phyloP scores from a whole-genome alignment of 2,329 filamentous ascomycete genomes.

The Scedosporium dehoogii region DNA sequence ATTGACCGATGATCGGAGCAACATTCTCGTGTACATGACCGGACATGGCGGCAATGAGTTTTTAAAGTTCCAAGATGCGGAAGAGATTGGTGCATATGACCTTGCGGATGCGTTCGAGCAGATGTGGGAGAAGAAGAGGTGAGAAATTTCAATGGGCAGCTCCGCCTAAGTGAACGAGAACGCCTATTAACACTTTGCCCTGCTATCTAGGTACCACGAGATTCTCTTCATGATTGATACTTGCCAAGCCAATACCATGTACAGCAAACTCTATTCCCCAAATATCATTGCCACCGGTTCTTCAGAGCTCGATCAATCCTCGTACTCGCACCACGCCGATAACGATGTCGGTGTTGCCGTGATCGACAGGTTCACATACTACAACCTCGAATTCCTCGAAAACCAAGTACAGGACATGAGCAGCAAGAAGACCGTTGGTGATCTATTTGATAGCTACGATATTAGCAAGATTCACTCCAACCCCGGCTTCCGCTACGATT shows the following conservation, averaged over 20 bases:
- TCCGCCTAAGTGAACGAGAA: too few relatives aligned
- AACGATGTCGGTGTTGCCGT: slow-evolving; percentile 97
- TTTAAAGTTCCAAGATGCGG: slow-evolving; percentile 94
- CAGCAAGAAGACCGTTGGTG: slow-evolving; percentile 82
- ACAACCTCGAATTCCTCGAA: slow-evolving; percentile 94
- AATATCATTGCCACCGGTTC: slow-evolving; percentile 98
- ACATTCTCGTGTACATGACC: slow-evolving; percentile 98
- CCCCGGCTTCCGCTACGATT: slow-evolving; percentile 84
- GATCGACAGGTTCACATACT: slow-evolving; percentile 97
- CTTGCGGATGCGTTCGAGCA: slow-evolving; percentile 95
- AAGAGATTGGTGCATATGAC: slow-evolving; percentile 95
- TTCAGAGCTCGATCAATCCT: slow-evolving; percentile 89
- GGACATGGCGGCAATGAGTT: slow-evolving; percentile 97
- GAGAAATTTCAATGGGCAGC: slow-evolving; percentile 14
- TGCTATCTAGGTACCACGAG: slow-evolving; percentile 66
- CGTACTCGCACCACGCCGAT: slow-evolving; percentile 95
- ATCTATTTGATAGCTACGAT: slow-evolving; percentile 94
- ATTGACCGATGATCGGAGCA: slow-evolving; percentile 88
- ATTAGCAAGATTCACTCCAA: slow-evolving; percentile 89
- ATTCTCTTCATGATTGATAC: slow-evolving; percentile 99
- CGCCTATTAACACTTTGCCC: background rate
- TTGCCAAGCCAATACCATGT: slow-evolving; percentile 99
- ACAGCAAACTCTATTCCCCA: slow-evolving; percentile 92
- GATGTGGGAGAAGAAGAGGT: slow-evolving; percentile 99
- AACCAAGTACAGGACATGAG: slow-evolving; percentile 76